phyloP scores from a whole-genome alignment of 2,329 filamentous ascomycete species.

The Aspergillus japonicus region DNA sequence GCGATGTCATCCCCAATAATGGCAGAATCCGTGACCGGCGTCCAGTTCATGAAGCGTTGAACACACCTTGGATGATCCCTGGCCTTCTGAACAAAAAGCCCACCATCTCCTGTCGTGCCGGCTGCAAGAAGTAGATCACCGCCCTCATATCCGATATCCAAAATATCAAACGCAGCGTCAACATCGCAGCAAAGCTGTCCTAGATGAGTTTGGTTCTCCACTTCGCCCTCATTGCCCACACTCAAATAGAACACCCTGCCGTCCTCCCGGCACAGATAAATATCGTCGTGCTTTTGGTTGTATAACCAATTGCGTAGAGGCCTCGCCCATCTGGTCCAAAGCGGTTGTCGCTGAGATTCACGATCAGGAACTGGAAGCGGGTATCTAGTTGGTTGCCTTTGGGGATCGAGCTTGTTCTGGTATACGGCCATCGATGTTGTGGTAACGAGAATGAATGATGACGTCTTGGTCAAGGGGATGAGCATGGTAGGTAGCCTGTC shows the following conservation, averaged over 20 bases:
- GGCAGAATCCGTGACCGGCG: conserved; percentile 52
- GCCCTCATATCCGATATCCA: conserved; percentile 60
- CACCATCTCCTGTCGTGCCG: conserved; percentile 74
- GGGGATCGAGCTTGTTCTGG: conserved; percentile 39
- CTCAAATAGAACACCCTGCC: conserved; percentile 74
- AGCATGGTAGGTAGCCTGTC: conserved; percentile 64
- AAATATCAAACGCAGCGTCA: conserved; percentile 74
- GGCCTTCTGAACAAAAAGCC: conserved; percentile 68
- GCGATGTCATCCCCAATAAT: conserved; percentile 25
- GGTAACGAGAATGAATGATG: conserved; percentile 68
- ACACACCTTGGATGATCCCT: conserved; percentile 55
- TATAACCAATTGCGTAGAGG: conserved; percentile 67
- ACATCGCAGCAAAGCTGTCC: conserved; percentile 72
- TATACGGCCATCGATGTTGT: conserved; percentile 55
- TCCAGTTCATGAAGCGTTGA: conserved; percentile 63
- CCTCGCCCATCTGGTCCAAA: conserved; percentile 84
- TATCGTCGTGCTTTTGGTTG: conserved; percentile 66
- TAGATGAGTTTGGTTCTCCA: conserved; percentile 58
- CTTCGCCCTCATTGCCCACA: conserved; percentile 57
- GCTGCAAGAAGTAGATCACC: conserved; percentile 78
- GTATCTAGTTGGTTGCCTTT: conserved; percentile 28
- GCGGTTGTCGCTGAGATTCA: conserved; percentile 43
- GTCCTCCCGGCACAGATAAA: conserved; percentile 87
- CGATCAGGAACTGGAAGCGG: conserved; percentile 29
- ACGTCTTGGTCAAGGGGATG: conserved; percentile 69